Conservation (phyloP, 73 alveolate genomes). For the Tetrahymena malaccensis region DNA sequence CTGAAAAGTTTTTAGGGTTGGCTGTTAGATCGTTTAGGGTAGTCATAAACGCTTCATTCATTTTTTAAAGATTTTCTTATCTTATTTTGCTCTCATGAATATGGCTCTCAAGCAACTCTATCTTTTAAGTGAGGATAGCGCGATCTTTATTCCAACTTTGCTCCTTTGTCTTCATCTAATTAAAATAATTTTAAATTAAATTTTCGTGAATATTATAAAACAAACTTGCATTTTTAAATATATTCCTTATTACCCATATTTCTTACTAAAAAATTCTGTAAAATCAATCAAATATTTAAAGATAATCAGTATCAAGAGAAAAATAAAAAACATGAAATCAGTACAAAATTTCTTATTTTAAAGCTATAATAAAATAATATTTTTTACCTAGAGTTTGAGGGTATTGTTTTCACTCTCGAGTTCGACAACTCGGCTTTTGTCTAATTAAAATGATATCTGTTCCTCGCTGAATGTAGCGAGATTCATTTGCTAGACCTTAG, state of each 20-base stretch:
- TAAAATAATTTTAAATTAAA: not conserved
- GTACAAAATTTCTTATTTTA: not conserved
- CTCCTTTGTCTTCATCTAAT: not conserved
- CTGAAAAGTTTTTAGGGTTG: not conserved
- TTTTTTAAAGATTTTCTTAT: not conserved
- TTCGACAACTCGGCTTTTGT: not conserved
- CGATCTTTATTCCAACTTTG: not conserved
- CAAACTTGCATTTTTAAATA: not conserved
- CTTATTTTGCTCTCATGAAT: not conserved
- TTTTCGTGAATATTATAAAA: not conserved
- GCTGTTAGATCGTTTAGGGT: not conserved
- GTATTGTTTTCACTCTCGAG: not conserved
- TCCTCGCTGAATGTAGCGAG: not conserved
- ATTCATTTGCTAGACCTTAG: not conserved
- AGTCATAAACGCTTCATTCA: not conserved
- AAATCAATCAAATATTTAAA: not conserved
- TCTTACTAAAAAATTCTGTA: not conserved
- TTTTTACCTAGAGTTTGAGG: not conserved
- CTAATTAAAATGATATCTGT: not conserved
- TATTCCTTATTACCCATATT: not conserved
- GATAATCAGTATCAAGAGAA: not conserved
- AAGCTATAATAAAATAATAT: not conserved
- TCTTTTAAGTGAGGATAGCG: not conserved
- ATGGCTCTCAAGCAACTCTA: not conserved
- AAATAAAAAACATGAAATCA: not conserved